A percentile compares a stretch with the other conserved stretches of the same genome.
These are phyloP conservation scores for Stentor coeruleus DNA, from an alignment of 73 alveolate genomes.

Conservation along the genomic window DNA sequence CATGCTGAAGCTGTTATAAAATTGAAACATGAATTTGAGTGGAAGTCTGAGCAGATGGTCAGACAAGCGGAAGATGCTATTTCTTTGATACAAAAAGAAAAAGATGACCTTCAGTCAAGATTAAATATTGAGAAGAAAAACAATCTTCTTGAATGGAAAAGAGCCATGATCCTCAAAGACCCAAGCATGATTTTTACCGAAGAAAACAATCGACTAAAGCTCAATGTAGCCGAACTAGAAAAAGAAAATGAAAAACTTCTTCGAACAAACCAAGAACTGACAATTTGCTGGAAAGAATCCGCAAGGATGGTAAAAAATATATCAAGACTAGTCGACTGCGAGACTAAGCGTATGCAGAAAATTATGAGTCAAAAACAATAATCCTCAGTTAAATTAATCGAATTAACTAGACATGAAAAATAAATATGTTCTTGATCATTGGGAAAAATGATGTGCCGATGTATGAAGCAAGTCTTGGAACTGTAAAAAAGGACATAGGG, in stretches of 20 bases:
- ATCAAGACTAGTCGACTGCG: neutral
- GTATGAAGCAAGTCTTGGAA: conserved; percentile 30
- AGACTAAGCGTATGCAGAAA: neutral
- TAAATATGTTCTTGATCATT: conserved; percentile 23
- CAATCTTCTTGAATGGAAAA: neutral
- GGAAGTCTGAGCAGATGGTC: neutral
- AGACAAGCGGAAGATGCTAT: conserved; percentile 10
- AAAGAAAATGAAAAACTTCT: neutral
- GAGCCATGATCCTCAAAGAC: neutral
- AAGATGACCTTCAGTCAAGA: neutral
- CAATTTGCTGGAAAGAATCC: conserved; percentile 19
- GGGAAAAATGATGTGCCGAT: conserved; percentile 29
- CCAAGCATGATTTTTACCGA: neutral
- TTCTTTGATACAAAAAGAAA: neutral
- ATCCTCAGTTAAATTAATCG: neutral
- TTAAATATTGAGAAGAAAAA: neutral
- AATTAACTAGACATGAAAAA: neutral
- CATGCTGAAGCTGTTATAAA: neutral
- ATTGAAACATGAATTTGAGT: neutral
- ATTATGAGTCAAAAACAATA: neutral
- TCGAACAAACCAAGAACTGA: conserved; percentile 18
- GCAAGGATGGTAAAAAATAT: conserved; percentile 7
- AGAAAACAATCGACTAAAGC: neutral
- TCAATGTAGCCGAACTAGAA: neutral
- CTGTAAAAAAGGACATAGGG: conserved; percentile 25